Conservation (phyloP, 2,329 filamentous ascomycete genomes). For the Colletotrichum shisoi region DNA sequence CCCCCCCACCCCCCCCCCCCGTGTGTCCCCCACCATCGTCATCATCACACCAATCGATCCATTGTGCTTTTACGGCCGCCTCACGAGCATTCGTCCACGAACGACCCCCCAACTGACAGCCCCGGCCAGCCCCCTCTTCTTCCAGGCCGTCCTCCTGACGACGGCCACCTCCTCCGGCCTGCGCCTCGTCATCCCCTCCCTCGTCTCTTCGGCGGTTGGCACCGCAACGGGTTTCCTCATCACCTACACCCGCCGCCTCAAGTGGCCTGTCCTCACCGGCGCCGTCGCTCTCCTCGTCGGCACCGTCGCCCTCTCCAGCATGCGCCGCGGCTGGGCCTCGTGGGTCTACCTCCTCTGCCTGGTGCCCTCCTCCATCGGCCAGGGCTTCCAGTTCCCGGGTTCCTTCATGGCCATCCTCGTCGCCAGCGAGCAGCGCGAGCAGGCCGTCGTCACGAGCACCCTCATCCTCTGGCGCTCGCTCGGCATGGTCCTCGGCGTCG, state of each 20-base stretch:
- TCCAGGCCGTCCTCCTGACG: conserved; percentile 76
- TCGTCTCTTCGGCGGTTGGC: conserved; percentile 63
- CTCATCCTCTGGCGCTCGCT: conserved; percentile 75
- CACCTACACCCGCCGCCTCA: conserved; percentile 65
- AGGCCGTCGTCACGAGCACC: conserved; percentile 74
- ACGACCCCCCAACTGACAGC: neutral
- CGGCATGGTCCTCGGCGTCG: conserved; percentile 77
- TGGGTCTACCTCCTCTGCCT: conserved; percentile 64
- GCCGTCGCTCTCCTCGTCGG: conserved; percentile 59
- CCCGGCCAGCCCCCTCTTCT: conserved; percentile 70
- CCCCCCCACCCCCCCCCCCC: too few relatives aligned
- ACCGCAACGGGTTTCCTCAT: conserved; percentile 69
- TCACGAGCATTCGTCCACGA: neutral
- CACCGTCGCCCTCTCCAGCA: conserved; percentile 57
- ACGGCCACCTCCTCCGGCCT: conserved; percentile 76
- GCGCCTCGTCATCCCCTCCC: conserved; percentile 70
- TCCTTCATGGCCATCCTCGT: conserved; percentile 70
- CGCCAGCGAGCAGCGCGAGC: conserved; percentile 65
- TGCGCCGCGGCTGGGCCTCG: conserved; percentile 61
- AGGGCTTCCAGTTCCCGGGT: conserved; percentile 71
- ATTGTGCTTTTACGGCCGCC: neutral
- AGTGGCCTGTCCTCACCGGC: conserved; percentile 66
- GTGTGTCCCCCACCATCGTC: too few relatives aligned
- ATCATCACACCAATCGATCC: neutral
- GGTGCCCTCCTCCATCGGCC: conserved; percentile 64